Evolutionary conservation across 768 basidiomycete genomes (phyloP), one percentile per base, ranked within the genome.

Genomic region (Leucocoprinus leucothites): DNA sequence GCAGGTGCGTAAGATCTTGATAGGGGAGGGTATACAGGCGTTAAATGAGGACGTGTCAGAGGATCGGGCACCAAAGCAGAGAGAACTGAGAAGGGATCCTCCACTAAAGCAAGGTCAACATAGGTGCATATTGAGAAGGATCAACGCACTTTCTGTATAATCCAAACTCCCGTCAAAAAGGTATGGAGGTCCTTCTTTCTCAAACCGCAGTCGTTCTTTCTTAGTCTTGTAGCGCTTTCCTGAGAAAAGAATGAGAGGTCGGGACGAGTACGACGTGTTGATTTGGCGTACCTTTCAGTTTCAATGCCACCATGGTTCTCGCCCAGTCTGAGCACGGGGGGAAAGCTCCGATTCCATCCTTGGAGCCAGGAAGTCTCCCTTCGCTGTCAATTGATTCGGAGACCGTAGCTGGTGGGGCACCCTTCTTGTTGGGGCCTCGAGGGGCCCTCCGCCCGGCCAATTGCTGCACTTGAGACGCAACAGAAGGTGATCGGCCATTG

Each of bases 141-240:
- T 45, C 48, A 38, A 71, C 83, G 40, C 63, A 89, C 88, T 82
- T 67, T 89, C 82, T 22, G 76, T 61, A 60, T 89, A 90, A 67
- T 89, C 84, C 28, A 91, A 71, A 66, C 89, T 91, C n/a, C 89
- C 89, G 63, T 92, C 89, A n/a, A 80, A 64, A 5, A 74, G 73
- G 21, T 78, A 76, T 0, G 89, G 90, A 16, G 86, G 87, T 0
- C 89, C 89, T 57, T 85, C 82, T 57, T 81, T 86, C 63, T 91
- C 90, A 43, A 91, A 77, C n/a, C 86, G 76, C 55, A 90, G 61
- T 9, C 89, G 77, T 60, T 92, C 89, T 62, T 87, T 91, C 74
- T 92, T 92, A 1, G 89, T 91, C 53, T 80, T 81, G 63, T 91
- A 90, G 11, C 82, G 79, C 61, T 90, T 91, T 18, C 87, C 89